Conservation (phyloP, 1,139 yeast genomes). For the Candida glucosophila region DNA sequence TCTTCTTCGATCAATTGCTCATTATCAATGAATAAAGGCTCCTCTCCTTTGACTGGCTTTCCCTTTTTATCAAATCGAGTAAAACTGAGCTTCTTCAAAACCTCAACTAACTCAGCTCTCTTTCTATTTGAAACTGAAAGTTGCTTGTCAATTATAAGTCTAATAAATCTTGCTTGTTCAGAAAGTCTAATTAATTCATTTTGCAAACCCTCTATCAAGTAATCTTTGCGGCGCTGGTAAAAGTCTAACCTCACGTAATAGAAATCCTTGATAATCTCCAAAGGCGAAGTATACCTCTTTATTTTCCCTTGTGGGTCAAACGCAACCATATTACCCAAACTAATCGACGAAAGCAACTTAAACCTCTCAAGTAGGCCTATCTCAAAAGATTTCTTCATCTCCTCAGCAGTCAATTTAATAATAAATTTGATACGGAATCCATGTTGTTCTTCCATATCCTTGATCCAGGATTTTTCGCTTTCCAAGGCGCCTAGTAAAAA, state of each 20-base stretch:
- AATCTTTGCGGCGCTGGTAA: slow-evolving; percentile 87
- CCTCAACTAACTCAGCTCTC: slow-evolving; percentile 53
- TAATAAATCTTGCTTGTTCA: slow-evolving; percentile 87
- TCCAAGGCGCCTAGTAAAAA: slow-evolving; percentile 70
- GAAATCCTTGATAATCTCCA: slow-evolving; percentile 76
- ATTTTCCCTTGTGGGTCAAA: slow-evolving; percentile 91
- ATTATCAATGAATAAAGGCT: slow-evolving; percentile 14
- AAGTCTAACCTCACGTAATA: slow-evolving; percentile 80
- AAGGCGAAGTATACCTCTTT: slow-evolving; percentile 66
- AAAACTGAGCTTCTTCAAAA: slow-evolving; percentile 56
- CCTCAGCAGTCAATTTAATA: slow-evolving; percentile 64
- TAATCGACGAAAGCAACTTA: slow-evolving; percentile 61
- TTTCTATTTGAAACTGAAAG: slow-evolving; percentile 69
- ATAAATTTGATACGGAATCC: slow-evolving; percentile 73
- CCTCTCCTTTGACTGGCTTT: slow-evolving; percentile 28
- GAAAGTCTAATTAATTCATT: slow-evolving; percentile 66
- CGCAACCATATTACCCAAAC: slow-evolving; percentile 85
- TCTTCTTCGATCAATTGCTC: slow-evolving; percentile 25
- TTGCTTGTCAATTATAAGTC: slow-evolving; percentile 73
- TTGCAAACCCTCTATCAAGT: slow-evolving; percentile 58
- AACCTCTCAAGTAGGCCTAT: slow-evolving; percentile 81
- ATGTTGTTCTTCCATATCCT: slow-evolving; percentile 93
- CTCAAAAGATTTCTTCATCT: slow-evolving; percentile 69
- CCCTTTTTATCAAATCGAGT: slow-evolving; percentile 71
- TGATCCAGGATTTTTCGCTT: slow-evolving; percentile 74